phyloP scores from a whole-genome alignment of 768 basidiomycete species.

The Artomyces pyxidatus region DNA sequence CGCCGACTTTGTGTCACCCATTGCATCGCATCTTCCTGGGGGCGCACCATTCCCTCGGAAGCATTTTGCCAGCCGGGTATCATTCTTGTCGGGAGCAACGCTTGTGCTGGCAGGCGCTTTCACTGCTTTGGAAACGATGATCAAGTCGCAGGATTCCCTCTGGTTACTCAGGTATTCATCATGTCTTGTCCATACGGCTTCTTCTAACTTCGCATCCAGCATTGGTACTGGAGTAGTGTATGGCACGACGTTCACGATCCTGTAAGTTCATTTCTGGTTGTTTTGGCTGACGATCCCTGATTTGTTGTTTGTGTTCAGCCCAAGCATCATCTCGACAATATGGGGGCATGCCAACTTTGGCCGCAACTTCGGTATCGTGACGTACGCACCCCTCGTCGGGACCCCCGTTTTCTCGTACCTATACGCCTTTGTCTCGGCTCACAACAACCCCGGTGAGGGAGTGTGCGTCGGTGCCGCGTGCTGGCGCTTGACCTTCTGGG shows the following conservation, averaged over 20 bases:
- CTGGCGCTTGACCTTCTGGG: constrained; percentile 60
- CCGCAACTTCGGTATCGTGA: constrained; percentile 69
- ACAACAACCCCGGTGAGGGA: constrained; percentile 33
- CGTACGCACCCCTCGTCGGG: constrained; percentile 69
- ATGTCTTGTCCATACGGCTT: constrained; percentile 2
- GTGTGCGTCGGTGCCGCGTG: constrained; percentile 54
- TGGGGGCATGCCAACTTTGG: constrained; percentile 68
- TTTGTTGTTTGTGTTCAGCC: too few relatives aligned
- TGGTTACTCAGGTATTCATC: constrained; percentile 56
- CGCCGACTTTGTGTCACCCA: constrained; percentile 67
- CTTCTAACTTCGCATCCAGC: constrained; percentile 26
- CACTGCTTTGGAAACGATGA: constrained; percentile 43
- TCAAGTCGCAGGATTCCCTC: constrained; percentile 41
- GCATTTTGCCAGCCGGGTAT: constrained; percentile 51
- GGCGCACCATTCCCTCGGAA: constrained; percentile 34
- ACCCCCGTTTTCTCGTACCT: constrained; percentile 73
- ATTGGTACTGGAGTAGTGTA: constrained; percentile 62
- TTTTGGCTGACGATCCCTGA: background rate
- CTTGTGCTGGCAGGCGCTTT: constrained; percentile 43
- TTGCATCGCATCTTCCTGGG: constrained; percentile 34
- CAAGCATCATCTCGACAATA: constrained; percentile 59
- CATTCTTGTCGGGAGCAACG: constrained; percentile 47
- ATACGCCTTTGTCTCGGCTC: constrained; percentile 58
- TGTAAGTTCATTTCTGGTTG: constrained; percentile 37
- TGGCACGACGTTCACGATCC: constrained; percentile 59